Base-by-base conservation (phyloP, 805 yeast genomes). In the Lachancea meyersii region DNA sequence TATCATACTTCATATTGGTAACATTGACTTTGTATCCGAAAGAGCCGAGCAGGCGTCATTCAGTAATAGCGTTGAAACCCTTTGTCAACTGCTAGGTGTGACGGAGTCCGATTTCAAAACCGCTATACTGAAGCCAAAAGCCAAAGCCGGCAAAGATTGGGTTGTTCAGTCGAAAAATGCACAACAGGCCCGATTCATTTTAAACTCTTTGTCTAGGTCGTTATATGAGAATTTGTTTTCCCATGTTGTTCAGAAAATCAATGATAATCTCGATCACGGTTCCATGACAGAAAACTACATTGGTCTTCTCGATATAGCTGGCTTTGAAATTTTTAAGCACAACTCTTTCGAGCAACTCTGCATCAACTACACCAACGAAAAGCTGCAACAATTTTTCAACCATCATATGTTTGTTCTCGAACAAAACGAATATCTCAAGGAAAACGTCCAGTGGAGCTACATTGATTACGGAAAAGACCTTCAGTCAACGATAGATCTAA, bases 261-360 rank as follows among this genome's bases (percentile, higher is more conserved):
- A 93, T 59, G 70, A 70, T 3, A 82, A 77, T 40, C 72, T 93
- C 9, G 74, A 72, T 48, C 73, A 65, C 35, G 65, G 69, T 6
- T 62, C 68, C 3, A 55, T 60, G 42, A 63, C 70, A 3, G 63
- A 67, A 18, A 72, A 77, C 41, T 91, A 82, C 52, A 93, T 93
- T 56, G 98, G 99, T 48, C 95, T 93, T 17, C 72, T 93, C 54
- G 99, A 93, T 79, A 93, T 93, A 54, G 95, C 95, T 47, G 98
- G 98, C 9, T 93, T 93, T 62, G 98, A 93, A 67, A 96, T 93
- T 58, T 93, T 93, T 63, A 85, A 86, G 52, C 78, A 78, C 52
- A 93, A 93, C 65, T 89, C 97, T 1, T 93, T 93, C 57, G 98
- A 93, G 65, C 98, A 93, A 64, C 81, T 93, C 58, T 91, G 98